Conservation (phyloP, 1,139 yeast species). For the Diutina sp. region DNA sequence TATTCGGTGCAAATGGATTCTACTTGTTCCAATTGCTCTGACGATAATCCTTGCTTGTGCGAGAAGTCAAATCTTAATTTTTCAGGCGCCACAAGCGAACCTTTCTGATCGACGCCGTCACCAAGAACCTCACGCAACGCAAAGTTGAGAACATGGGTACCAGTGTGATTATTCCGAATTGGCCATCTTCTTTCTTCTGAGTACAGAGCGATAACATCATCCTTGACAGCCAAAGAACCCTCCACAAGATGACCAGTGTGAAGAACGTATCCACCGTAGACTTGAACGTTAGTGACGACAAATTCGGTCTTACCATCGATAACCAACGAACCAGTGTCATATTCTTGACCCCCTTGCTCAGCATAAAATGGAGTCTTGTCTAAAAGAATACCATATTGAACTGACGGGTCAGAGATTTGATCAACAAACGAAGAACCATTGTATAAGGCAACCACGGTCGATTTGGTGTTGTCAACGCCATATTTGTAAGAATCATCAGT, state of each 20-base stretch:
- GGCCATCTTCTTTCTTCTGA: constrained; percentile 96
- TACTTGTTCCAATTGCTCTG: constrained; percentile 59
- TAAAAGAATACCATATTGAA: constrained; percentile 66
- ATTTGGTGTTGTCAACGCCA: constrained; percentile 48
- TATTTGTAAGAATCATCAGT: constrained; percentile 77
- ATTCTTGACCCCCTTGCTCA: constrained; percentile 99
- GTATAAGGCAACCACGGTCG: constrained; percentile 59
- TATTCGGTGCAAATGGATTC: constrained; percentile 64
- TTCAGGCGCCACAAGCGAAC: constrained; percentile 92
- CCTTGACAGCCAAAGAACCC: constrained; percentile 58
- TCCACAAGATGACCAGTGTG: constrained; percentile 83
- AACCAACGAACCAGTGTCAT: constrained; percentile 85
- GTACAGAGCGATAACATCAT: constrained; percentile 69
- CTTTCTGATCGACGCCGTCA: constrained; percentile 85
- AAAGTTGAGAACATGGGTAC: constrained; percentile 87
- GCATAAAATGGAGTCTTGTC: constrained; percentile 94
- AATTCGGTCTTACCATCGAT: constrained; percentile 83
- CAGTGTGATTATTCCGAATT: constrained; percentile 94
- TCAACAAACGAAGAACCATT: constrained; percentile 52
- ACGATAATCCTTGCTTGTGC: constrained; percentile 68
- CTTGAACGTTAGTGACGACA: constrained; percentile 82
- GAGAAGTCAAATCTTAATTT: constrained; percentile 93
- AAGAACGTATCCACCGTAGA: constrained; percentile 86
- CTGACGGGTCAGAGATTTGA: constrained; percentile 20
- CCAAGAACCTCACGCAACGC: constrained; percentile 84